Percentiles rank a stretch among this genome's conserved stretches.
Evolutionary conservation across 202 grass and related monocot genomes (phyloP).

Genomic region (Schoenoplectus tabernaemontani): DNA sequence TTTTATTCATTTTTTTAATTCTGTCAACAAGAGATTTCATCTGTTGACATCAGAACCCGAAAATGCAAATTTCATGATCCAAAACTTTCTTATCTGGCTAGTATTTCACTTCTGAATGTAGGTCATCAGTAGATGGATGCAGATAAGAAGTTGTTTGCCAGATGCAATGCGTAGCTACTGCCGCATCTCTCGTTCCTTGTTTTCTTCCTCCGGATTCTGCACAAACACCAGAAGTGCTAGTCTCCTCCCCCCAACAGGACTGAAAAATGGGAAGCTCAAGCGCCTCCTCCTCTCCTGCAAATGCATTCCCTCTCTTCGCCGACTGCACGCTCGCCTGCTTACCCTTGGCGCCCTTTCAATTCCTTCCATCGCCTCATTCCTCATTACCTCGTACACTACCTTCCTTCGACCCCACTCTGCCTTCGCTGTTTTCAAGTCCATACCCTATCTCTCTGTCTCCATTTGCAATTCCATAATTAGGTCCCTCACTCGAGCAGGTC

Average conservation of each 20-base stretch:
- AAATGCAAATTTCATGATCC: not conserved
- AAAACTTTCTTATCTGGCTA: not conserved
- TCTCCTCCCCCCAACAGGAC: not conserved
- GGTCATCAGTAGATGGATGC: not conserved
- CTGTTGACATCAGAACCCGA: not conserved
- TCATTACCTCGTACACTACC: not conserved
- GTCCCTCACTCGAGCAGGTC: slow-evolving; percentile 12
- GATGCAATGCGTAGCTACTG: not conserved
- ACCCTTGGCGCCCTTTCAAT: not conserved
- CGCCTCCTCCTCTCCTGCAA: not conserved
- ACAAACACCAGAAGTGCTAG: not conserved
- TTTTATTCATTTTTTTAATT: not conserved
- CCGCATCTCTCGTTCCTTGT: not conserved
- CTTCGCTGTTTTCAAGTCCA: not conserved
- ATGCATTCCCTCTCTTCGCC: not conserved
- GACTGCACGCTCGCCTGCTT: not conserved
- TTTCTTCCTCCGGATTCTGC: not conserved
- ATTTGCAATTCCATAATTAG: slow-evolving; percentile 17
- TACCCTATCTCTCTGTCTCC: not conserved
- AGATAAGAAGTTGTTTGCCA: not conserved
- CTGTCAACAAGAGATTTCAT: not conserved
- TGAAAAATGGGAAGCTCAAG: not conserved
- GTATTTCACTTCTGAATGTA: not conserved
- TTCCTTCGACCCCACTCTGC: not conserved
- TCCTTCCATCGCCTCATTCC: slow-evolving; percentile 1